Evolutionary conservation across 768 basidiomycete genomes (phyloP), one percentile per base, ranked within the genome.

Genomic region (Rhodosporidiobolus odoratus): DNA sequence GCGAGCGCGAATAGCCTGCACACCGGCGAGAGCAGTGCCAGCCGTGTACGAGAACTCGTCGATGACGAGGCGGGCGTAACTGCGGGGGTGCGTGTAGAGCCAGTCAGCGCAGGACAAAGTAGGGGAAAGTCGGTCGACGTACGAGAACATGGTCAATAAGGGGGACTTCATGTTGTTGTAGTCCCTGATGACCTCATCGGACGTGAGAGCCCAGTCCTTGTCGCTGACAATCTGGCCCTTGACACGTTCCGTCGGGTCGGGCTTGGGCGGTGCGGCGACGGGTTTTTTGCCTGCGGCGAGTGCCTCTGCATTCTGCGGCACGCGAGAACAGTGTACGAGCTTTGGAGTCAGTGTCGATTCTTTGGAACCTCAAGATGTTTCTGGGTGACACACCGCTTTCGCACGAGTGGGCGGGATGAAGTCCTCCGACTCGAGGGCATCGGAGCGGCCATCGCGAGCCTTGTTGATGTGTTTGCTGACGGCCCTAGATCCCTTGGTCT

Each of bases 21-120:
- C 84, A 75, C 92, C 83, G 4, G 90, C 83, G 71, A 90, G 88
- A 12, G 87, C 83, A 75, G 89, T 87, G 63, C 89, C 91, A 34
- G 88, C 86, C 32, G 94, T 83, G 76, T 97, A 96, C 1, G 92
- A 94, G 79, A 94, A 97, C 78, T 97, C 93, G 80, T 96, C 94
- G 50, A 95, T 87, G 60, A 97, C 89, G 37, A 89, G 85, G 9
- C 93, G 88, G 6, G 90, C 82, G 78, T 90, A 96, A 77, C 92
- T 78, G 68, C 40, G 27, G 45, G 13, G 65, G 30, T n/a, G n/a
- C n/a, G n/a, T n/a, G n/a, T n/a, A 32, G 5, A 62, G 13, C 13
- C 4, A 23, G 34, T 25, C 17, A 9, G 21, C 35, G 54, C n/a
- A 7, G 8, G 34, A 34, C 4, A 12, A 17, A 17, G 32, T 17